Evolutionary conservation across 2,329 filamentous ascomycete species (phyloP), one percentile per base, ranked within the genome.

Genomic region (Colletotrichum sp.): DNA sequence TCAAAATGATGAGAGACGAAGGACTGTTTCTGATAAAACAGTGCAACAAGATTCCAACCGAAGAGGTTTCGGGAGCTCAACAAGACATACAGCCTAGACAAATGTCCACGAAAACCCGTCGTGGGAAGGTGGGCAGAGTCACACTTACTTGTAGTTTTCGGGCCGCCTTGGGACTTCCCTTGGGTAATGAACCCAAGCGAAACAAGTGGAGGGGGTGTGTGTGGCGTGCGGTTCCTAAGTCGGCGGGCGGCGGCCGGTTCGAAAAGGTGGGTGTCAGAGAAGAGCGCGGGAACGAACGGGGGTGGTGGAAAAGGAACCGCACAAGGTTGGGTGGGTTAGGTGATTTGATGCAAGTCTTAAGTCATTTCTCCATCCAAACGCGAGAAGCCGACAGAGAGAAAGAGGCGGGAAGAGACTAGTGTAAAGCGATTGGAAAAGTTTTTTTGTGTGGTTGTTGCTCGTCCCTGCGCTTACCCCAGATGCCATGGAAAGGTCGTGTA

Each of bases 311-410:
- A 39, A 3, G 24, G 34, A 36, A 49, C 26, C 44, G 13, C 26
- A 44, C 67, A 60, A 74, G 63, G 55, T 72, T 30, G 32, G 70
- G 55, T 73, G 44, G 70, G 74, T 69, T 69, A 60, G 65, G 64
- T 73, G 70, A 74, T 65, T 44, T 52, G 59, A 74, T 69, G 74
- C 71, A 76, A 66, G 36, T 69, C 67, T 69, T 36, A 60, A 64
- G 57, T 65, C 70, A 76, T 68, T 62, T 62, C 39, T 36, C 34
- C 69, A 67, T 65, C 7, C 39, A 65, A 16, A 72, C 32, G 63
- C 13, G 44, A 49, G 15, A 7, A 9, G 66, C 15, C 52, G 32
- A 59, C 9, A 67, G 18, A 68, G 15, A 34, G 36, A 52, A 13
- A 44, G 16, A 26, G 18, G 39, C 39, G 9, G 39, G 9, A n/a